phyloP scores from a whole-genome alignment of 1,284 basidiomycete species.

The Marasmius tenuissimus region DNA sequence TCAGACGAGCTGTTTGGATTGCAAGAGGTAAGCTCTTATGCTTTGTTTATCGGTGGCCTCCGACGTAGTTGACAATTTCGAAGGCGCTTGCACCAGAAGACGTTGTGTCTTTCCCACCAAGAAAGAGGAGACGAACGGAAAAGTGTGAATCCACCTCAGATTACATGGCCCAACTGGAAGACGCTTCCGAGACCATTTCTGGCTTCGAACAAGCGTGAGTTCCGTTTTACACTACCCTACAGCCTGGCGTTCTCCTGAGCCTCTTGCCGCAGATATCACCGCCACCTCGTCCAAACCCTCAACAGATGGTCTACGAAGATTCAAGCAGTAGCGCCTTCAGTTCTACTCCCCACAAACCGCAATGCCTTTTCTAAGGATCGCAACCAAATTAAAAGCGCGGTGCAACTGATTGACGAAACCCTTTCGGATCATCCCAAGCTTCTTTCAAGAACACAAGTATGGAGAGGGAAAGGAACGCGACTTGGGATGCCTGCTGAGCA shows the following conservation, averaged over 20 bases:
- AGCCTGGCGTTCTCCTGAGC: slow-evolving; percentile 1
- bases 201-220: slow-evolving; percentile 60
- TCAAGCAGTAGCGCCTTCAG: slow-evolving; percentile 81
- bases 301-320: slow-evolving; percentile 94
- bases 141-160: slow-evolving; percentile 29
- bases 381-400: slow-evolving; percentile 56
- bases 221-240: background rate
- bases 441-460: slow-evolving; percentile 55
- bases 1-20: slow-evolving; percentile 69
- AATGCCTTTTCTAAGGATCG: slow-evolving; percentile 57
- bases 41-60: slow-evolving; percentile 4
- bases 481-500: slow-evolving; percentile 34
- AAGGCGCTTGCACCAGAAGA: slow-evolving; percentile 51
- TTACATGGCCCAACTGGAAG: slow-evolving; percentile 41
- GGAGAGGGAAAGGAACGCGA: slow-evolving; percentile 44
- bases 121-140: slow-evolving; percentile 56
- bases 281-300: slow-evolving; percentile 72
- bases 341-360: slow-evolving; percentile 68
- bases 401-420: slow-evolving; percentile 74
- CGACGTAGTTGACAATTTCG: background rate
- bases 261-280: slow-evolving; percentile 54
- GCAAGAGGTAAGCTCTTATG: slow-evolving; percentile 48
- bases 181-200: slow-evolving; percentile 44
- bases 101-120: slow-evolving; percentile 46
- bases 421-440: slow-evolving; percentile 57